Percentiles rank a stretch among this genome's conserved stretches.
phyloP scores from a whole-genome alignment of 2,329 filamentous ascomycete genomes.

The Pseudogymnoascus sp. region DNA sequence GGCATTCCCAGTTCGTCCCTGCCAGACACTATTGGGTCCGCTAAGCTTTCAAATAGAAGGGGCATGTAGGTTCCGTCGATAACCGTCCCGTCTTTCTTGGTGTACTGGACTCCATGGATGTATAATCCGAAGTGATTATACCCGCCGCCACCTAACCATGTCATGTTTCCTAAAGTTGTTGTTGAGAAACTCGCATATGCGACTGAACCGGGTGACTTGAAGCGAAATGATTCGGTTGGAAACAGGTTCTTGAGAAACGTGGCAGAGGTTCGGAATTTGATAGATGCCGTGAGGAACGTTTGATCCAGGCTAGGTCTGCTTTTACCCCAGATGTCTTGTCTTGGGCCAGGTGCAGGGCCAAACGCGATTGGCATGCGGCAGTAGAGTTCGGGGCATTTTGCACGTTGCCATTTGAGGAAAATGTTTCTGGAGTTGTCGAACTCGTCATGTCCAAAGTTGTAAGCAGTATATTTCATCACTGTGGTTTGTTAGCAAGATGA shows the following conservation, averaged over 20 bases:
- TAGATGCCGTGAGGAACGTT: conserved; percentile 22
- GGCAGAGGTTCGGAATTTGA: conserved; percentile 33
- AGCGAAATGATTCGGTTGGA: conserved; percentile 25
- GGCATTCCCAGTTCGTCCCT: conserved; percentile 49
- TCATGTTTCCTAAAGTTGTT: conserved; percentile 40
- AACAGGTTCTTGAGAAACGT: conserved; percentile 34
- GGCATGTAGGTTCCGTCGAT: conserved; percentile 43
- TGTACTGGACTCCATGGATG: conserved; percentile 53
- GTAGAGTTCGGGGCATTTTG: conserved; percentile 28
- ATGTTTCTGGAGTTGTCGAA: conserved; percentile 39
- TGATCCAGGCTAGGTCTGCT: background rate
- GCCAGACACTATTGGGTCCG: conserved; percentile 50
- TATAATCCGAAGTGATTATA: conserved; percentile 52
- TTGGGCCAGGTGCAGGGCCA: conserved; percentile 25
- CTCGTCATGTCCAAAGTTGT: conserved; percentile 45
- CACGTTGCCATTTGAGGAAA: conserved; percentile 37
- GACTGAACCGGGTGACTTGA: conserved; percentile 29
- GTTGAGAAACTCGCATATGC: conserved; percentile 32
- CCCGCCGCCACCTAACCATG: conserved; percentile 52
- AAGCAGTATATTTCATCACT: conserved; percentile 26
- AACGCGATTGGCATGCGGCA: conserved; percentile 34
- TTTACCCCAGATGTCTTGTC: conserved; percentile 14
- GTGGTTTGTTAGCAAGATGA: conserved; percentile 10
- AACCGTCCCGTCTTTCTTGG: conserved; percentile 37
- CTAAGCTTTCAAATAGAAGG: conserved; percentile 48